Evolutionary conservation across 2,329 filamentous ascomycete genomes (phyloP).

Genomic region (Phialophora macrospora): DNA sequence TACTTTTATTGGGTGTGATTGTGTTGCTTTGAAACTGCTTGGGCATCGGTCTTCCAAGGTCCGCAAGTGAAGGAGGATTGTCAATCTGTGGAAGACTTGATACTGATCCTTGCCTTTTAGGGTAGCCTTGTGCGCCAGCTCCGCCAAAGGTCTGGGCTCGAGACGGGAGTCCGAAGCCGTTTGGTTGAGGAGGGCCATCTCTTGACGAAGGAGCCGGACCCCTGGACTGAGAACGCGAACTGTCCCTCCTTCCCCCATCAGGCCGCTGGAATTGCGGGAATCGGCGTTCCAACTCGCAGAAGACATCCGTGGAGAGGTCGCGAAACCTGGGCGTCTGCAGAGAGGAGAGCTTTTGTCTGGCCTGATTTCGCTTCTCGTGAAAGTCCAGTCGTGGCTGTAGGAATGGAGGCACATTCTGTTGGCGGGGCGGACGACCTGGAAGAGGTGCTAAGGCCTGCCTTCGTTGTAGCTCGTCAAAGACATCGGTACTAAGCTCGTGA

Average conservation of each 20-base stretch:
- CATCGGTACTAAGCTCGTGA: slow-evolving; percentile 95
- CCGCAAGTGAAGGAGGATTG: slow-evolving; percentile 49
- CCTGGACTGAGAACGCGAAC: slow-evolving; percentile 66
- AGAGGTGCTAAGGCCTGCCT: slow-evolving; percentile 69
- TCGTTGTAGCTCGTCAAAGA: slow-evolving; percentile 91
- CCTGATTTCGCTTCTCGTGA: slow-evolving; percentile 96
- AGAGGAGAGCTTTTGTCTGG: slow-evolving; percentile 91
- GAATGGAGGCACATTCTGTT: slow-evolving; percentile 65
- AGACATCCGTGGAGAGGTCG: slow-evolving; percentile 93
- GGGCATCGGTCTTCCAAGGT: slow-evolving; percentile 76
- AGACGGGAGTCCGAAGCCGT: slow-evolving; percentile 43
- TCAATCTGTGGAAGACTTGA: slow-evolving; percentile 33
- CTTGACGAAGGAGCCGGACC: slow-evolving; percentile 56
- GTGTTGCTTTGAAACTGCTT: slow-evolving; percentile 95
- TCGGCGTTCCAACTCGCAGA: slow-evolving; percentile 87
- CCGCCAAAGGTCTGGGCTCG: slow-evolving; percentile 34
- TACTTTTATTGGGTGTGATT: slow-evolving; percentile 96
- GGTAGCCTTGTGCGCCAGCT: slow-evolving; percentile 29
- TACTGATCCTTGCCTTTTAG: slow-evolving; percentile 24
- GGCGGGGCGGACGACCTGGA: slow-evolving; percentile 47
- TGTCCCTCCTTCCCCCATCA: slow-evolving; percentile 71
- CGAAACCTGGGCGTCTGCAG: slow-evolving; percentile 84
- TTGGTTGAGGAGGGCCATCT: slow-evolving; percentile 44
- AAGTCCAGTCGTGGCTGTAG: slow-evolving; percentile 86
- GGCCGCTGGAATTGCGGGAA: slow-evolving; percentile 78